A percentile compares a stretch with the other conserved stretches of the same genome.
Evolutionary conservation across 192 early-diverging fungal genomes (phyloP).

Genomic region (Blastocladiella britannica): DNA sequence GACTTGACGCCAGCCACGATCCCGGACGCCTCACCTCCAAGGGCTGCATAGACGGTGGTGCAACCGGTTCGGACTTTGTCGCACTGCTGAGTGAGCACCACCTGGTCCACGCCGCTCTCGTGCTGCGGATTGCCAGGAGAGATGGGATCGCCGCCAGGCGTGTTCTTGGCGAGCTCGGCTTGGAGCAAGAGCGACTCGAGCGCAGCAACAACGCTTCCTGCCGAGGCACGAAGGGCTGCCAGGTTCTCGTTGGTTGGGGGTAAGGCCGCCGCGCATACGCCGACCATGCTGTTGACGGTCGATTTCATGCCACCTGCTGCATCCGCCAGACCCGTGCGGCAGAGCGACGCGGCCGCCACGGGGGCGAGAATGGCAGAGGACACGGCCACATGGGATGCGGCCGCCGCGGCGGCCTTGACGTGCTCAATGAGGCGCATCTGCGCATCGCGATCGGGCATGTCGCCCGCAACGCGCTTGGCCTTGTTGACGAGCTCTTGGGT

Average conservation of each 20-base stretch:
- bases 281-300: too few species aligned
- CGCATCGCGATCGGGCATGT: conserved; percentile 10
- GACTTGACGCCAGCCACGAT: conserved; percentile 23
- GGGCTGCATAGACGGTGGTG: too few species aligned
- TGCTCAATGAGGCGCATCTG: conserved; percentile 15
- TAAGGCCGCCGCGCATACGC: too few species aligned
- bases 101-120: neutral
- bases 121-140: too few species aligned
- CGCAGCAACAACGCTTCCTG: neutral
- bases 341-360: neutral
- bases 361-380: conserved; percentile 7
- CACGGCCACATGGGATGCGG: conserved; percentile 10
- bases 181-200: neutral
- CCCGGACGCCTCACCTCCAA: conserved; percentile 14
- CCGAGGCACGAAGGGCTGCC: too few species aligned
- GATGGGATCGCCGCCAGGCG: too few species aligned
- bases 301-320: too few species aligned
- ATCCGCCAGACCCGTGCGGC: neutral
- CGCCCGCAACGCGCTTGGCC: conserved; percentile 12
- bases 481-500: conserved; percentile 13
- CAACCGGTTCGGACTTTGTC: neutral
- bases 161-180: conserved; percentile 10
- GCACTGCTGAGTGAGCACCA: neutral
- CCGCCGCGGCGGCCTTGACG: conserved; percentile 14
- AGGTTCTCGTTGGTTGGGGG: too few species aligned